Conservation (phyloP, 2,329 filamentous ascomycete genomes). For the Diaporthe nobilis region DNA sequence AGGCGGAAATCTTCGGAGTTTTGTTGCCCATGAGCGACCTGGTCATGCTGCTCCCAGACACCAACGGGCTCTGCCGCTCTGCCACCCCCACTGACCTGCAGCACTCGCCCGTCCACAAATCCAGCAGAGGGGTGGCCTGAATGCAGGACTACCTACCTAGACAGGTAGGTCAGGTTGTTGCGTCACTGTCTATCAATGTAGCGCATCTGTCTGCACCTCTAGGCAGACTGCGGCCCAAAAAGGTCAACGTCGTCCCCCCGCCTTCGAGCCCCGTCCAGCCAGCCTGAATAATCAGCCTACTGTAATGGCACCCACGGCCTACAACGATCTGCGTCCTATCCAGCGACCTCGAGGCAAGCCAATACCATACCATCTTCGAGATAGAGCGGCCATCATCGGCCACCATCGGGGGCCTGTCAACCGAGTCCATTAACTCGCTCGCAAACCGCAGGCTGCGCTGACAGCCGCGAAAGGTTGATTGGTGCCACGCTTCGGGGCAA, state of each 20-base stretch:
- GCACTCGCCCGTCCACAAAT: not conserved
- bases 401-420: not conserved
- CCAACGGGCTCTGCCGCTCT: not conserved
- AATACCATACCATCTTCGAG: not conserved
- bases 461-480: conserved; percentile 7
- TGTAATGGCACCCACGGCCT: not conserved
- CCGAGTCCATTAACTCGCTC: conserved; percentile 5
- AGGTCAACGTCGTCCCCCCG: not conserved
- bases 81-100: conserved; percentile 11
- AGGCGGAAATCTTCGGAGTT: not conserved
- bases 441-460: not conserved
- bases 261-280: not conserved
- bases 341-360: not conserved
- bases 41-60: not conserved
- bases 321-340: not conserved
- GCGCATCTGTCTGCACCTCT: not conserved
- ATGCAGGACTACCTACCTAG: not conserved
- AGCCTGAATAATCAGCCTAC: not conserved
- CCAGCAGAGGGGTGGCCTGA: not conserved
- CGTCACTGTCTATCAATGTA: conserved; percentile 3
- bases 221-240: not conserved
- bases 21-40: not conserved
- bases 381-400: conserved; percentile 18
- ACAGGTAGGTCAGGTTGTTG: not conserved
- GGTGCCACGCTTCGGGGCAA: conserved; percentile 23